Evolutionary conservation across 2,329 filamentous ascomycete species (phyloP).

Genomic region (Penicillium sp.): DNA sequence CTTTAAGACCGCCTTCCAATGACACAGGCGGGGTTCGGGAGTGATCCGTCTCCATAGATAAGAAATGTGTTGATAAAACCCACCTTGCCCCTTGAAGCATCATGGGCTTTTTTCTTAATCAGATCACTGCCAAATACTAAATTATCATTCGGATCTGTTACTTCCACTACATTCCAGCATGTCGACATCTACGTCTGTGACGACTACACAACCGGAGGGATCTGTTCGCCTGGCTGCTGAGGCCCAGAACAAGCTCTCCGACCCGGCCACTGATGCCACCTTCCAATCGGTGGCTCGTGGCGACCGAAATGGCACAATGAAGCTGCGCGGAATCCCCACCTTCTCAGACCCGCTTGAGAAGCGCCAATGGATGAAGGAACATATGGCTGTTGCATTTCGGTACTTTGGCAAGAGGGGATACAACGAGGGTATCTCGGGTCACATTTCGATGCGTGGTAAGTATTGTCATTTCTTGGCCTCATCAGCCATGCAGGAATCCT

Average conservation of each 20-base stretch:
- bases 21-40: conserved; percentile 15
- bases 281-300: conserved; percentile 41
- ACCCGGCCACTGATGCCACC: conserved; percentile 27
- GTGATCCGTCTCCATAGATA: conserved; percentile 17
- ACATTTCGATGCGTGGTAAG: conserved; percentile 43
- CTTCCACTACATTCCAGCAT: conserved; percentile 6
- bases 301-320: conserved; percentile 36
- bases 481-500: background rate
- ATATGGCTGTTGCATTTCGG: conserved; percentile 45
- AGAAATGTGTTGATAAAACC: conserved; percentile 1
- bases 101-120: background rate
- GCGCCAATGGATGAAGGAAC: conserved; percentile 55
- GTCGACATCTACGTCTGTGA: conserved; percentile 16
- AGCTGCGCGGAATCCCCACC: conserved; percentile 39
- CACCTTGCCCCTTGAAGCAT: background rate
- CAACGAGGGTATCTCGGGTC: conserved; percentile 44
- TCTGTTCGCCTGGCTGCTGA: conserved; percentile 21
- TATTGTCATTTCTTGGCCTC: background rate
- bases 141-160: background rate
- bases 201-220: conserved; percentile 12
- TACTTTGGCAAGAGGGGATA: conserved; percentile 44
- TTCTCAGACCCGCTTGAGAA: conserved; percentile 46
- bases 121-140: too few species aligned
- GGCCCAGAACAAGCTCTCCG: conserved; percentile 20
- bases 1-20: conserved; percentile 18